These are phyloP conservation scores for Friedmanniomyces simplex DNA, from an alignment of 495 filamentous ascomycete genomes.

Conservation along the genomic window DNA sequence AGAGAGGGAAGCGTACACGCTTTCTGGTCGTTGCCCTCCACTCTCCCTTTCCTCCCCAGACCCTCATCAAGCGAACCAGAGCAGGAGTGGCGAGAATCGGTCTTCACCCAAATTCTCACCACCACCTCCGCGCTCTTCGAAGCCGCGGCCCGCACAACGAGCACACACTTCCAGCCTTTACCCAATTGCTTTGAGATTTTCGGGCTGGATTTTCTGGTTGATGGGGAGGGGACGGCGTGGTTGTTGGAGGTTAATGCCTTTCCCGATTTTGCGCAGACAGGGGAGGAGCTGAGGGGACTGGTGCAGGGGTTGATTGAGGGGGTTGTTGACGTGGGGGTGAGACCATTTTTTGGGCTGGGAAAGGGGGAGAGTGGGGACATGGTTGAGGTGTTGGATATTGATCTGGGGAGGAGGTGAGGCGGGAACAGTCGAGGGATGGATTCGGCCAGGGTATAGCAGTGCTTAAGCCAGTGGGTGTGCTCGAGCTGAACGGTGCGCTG, in stretches of 20 bases:
- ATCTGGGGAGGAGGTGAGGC: slow-evolving; percentile 43
- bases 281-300: slow-evolving; percentile 56
- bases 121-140: slow-evolving; percentile 69
- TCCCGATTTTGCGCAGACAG: slow-evolving; percentile 89
- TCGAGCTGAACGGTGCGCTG: too few relatives aligned
- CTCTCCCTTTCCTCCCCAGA: slow-evolving; percentile 14
- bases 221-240: slow-evolving; percentile 51
- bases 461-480: too few relatives aligned
- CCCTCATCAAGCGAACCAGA: not conserved
- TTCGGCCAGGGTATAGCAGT: too few relatives aligned
- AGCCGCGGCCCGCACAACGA: slow-evolving; percentile 71
- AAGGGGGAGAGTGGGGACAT: slow-evolving; percentile 32
- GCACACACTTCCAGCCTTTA: slow-evolving; percentile 79
- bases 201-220: slow-evolving; percentile 83
- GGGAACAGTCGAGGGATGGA: too few relatives aligned
- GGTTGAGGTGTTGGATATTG: slow-evolving; percentile 49
- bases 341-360: slow-evolving; percentile 45
- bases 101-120: slow-evolving; percentile 62
- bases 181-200: slow-evolving; percentile 85
- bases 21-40: slow-evolving; percentile 57
- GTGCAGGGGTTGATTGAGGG: slow-evolving; percentile 67
- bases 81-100: slow-evolving; percentile 43
- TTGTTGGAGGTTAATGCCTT: slow-evolving; percentile 93
- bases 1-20: slow-evolving; percentile 51
- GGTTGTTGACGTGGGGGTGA: slow-evolving; percentile 55